Base-by-base conservation (phyloP, 192 early-diverging fungal species). In the Coemansia sp. region DNA sequence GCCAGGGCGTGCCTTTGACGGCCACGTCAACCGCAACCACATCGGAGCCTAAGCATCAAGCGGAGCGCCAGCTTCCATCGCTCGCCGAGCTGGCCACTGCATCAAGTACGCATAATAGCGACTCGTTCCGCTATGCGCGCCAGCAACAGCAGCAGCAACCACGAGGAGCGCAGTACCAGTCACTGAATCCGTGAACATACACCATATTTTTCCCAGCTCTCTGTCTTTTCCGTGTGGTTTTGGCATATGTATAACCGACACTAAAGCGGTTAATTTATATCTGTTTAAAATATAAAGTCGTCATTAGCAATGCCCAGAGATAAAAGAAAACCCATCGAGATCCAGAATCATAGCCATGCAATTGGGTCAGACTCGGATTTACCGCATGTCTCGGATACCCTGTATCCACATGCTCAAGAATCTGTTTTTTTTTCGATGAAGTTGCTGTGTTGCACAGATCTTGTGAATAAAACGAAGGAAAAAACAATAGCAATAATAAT, bases 51-150 rank as follows among this genome's bases (percentile, higher is more conserved):
- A 65, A 68, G 37, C 54, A 69, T 54, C 44, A 63, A 13, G 16
- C 63, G 20, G 70, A 72, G 19, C 73, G 74, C 13, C 73, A 76
- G 68, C 74, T 81, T 54, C 79, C 79, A 19, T 76, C 79, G 39
- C 68, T 81, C 55, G 74, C 79, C 22, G 79, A 81, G 68, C 61
- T 81, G 60, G 74, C 74, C 22, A 71, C 74, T 42, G 60, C 74
- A 48, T 69, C 79, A 8, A 64, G 73, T 44, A 63, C 69, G 43
- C 74, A 70, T 51, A 56, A 54, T 56, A 8, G 64, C 14, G 79
- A 76, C 19, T 63, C 74, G 1, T 74, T 72, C 44, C 70, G 70
- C 11, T 73, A 68, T 55, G 25, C 64, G 22, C 74, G 67, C 37
- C 67, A 63, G 46, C 75, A 68, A 64, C 74, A 65, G 53, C 60